Evolutionary conservation across 192 early-diverging fungal genomes (phyloP).

Genomic region (Phycomyces nitens): DNA sequence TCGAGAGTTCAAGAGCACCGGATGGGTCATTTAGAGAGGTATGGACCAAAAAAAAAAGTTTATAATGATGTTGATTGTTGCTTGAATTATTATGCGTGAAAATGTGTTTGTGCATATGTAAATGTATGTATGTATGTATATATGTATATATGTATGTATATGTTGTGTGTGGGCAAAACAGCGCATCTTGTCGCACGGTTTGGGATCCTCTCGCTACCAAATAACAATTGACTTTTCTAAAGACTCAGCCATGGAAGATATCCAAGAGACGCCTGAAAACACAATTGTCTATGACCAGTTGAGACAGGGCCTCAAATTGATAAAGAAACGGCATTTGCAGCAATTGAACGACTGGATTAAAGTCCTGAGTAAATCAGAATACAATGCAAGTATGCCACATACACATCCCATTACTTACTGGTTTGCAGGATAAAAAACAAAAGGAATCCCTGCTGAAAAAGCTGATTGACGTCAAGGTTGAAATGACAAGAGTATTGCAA

Average conservation of each 20-base stretch:
- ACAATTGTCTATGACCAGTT: slow-evolving; percentile 52
- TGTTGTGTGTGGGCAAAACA: neutral
- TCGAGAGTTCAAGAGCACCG: neutral
- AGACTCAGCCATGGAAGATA: slow-evolving; percentile 42
- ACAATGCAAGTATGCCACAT: slow-evolving; percentile 16
- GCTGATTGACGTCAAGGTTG: slow-evolving; percentile 37
- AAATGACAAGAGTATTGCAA: slow-evolving; percentile 33
- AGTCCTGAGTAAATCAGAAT: slow-evolving; percentile 38
- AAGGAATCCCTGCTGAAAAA: slow-evolving; percentile 37
- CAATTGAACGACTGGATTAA: slow-evolving; percentile 49
- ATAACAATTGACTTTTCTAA: slow-evolving; percentile 54
- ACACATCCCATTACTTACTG: slow-evolving; percentile 2
- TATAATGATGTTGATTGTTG: no score
- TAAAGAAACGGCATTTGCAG: slow-evolving; percentile 42
- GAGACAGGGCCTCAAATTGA: slow-evolving; percentile 42
- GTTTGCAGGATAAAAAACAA: slow-evolving; percentile 27
- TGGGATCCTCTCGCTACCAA: slow-evolving; percentile 58
- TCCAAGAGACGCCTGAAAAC: slow-evolving; percentile 54
- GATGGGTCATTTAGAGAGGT: slow-evolving; percentile 14
- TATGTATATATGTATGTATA: no score
- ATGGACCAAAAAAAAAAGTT: no score
- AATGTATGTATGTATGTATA: no score
- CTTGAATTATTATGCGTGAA: no score
- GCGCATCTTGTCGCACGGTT: slow-evolving; percentile 40
- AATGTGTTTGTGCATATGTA: no score